phyloP scores from a whole-genome alignment of 1,284 basidiomycete genomes.

The Inonotus obliquus region DNA sequence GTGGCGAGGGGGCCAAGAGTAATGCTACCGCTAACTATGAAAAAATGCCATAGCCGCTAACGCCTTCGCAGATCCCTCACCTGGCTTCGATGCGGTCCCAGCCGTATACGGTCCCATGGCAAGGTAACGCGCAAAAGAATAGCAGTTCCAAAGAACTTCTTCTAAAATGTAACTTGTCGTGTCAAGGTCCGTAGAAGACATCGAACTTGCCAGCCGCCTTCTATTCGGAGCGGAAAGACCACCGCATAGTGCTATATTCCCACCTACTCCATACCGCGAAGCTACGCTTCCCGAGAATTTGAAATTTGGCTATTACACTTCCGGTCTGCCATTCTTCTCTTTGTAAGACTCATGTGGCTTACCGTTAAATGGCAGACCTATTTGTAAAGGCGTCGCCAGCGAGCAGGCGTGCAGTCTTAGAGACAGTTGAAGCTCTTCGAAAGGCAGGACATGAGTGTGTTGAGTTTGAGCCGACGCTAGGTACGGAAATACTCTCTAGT shows the following conservation, averaged over 20 bases:
- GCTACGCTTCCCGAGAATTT: constrained; percentile 50
- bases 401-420: constrained; percentile 72
- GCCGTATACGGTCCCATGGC: constrained; percentile 71
- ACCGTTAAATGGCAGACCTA: constrained; percentile 40
- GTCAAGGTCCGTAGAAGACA: constrained; percentile 57
- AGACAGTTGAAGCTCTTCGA: constrained; percentile 65
- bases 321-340: constrained; percentile 34
- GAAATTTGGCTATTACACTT: constrained; percentile 69
- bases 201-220: constrained; percentile 52
- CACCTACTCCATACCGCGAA: constrained; percentile 59
- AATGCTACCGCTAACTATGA: constrained; percentile 18
- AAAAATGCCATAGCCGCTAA: background rate
- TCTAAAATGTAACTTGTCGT: background rate
- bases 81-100: constrained; percentile 66
- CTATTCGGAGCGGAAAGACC: constrained; percentile 50
- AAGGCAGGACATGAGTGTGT: constrained; percentile 75
- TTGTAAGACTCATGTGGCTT: background rate
- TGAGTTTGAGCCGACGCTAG: constrained; percentile 50
- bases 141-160: background rate
- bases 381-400: constrained; percentile 75
- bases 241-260: constrained; percentile 32
- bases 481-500: constrained; percentile 29
- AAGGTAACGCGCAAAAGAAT: constrained; percentile 36
- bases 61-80: constrained; percentile 37
- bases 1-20: constrained; percentile 45